phyloP scores from a whole-genome alignment of 2,329 filamentous ascomycete genomes.

The Didymella keratinophila region DNA sequence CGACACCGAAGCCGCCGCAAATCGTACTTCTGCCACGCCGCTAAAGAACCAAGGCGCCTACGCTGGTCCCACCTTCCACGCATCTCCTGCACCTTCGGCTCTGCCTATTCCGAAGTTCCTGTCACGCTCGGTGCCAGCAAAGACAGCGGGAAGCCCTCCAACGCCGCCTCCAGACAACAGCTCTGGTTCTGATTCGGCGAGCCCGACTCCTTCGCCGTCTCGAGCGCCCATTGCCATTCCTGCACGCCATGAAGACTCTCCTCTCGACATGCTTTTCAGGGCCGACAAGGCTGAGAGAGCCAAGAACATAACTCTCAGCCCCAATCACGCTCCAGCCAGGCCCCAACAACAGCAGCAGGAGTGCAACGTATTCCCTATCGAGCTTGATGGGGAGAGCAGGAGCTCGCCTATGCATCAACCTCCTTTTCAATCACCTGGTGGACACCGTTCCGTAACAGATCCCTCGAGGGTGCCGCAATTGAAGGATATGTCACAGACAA shows the following conservation, averaged over 20 bases:
- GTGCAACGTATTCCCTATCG: slow-evolving; percentile 69
- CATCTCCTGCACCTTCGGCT: slow-evolving; percentile 88
- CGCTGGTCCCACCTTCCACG: slow-evolving; percentile 93
- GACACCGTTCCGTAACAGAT: slow-evolving; percentile 42
- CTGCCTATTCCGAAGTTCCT: slow-evolving; percentile 91
- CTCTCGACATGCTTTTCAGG: slow-evolving; percentile 88
- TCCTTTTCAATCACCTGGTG: slow-evolving; percentile 31
- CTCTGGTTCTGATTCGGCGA: slow-evolving; percentile 52
- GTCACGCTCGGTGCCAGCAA: slow-evolving; percentile 75
- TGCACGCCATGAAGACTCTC: slow-evolving; percentile 69
- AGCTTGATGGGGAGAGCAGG: slow-evolving; percentile 62
- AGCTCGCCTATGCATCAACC: slow-evolving; percentile 34
- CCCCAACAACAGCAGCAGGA: slow-evolving; percentile 52
- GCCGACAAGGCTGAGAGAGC: slow-evolving; percentile 83
- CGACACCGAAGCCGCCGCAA: slow-evolving; percentile 36
- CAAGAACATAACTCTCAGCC: slow-evolving; percentile 60
- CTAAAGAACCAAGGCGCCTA: slow-evolving; percentile 66
- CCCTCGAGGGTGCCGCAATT: slow-evolving; percentile 42
- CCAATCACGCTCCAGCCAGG: slow-evolving; percentile 29
- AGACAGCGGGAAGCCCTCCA: slow-evolving; percentile 53
- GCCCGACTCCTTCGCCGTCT: slow-evolving; percentile 58
- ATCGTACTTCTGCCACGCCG: slow-evolving; percentile 39
- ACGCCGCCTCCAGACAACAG: slow-evolving; percentile 58
- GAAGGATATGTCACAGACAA: slow-evolving; percentile 48
- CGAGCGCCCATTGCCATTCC: slow-evolving; percentile 56